A percentile compares a stretch with the other conserved stretches of the same genome.
Conservation (phyloP, 805 yeast species). For the Candida orba region DNA sequence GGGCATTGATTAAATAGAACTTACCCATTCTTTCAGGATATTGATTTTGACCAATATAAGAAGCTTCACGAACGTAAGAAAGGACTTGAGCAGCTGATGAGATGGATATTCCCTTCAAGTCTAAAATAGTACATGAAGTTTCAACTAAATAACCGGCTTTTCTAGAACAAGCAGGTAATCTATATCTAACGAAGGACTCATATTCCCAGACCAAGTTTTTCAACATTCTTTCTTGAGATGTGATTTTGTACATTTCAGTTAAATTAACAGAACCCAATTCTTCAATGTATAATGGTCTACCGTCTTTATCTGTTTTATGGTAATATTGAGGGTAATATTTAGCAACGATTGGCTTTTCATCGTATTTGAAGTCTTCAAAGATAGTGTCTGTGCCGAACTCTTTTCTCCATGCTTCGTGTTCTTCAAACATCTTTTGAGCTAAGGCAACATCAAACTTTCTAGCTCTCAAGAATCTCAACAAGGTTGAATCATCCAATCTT, state of each 20-base stretch:
- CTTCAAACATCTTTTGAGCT: constrained; percentile 75
- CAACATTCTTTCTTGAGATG: constrained; percentile 93
- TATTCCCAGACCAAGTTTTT: constrained; percentile 96
- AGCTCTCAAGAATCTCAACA: constrained; percentile 85
- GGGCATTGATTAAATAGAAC: constrained; percentile 92
- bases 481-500: constrained; percentile 81
- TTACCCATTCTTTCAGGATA: constrained; percentile 99
- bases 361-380: constrained; percentile 79
- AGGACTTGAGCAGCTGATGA: constrained; percentile 79
- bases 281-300: constrained; percentile 93
- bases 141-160: constrained; percentile 71
- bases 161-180: constrained; percentile 94
- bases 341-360: constrained; percentile 89
- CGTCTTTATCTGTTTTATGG: constrained; percentile 94
- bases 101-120: constrained; percentile 88
- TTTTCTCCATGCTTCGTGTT: constrained; percentile 88
- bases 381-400: constrained; percentile 84
- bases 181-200: constrained; percentile 75
- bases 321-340: constrained; percentile 92
- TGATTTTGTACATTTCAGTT: constrained; percentile 85
- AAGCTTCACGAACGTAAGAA: constrained; percentile 86
- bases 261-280: constrained; percentile 89
- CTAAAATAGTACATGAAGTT: constrained; percentile 94
- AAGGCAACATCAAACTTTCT: constrained; percentile 83
- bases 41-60: constrained; percentile 90